Conservation (phyloP, 371 early-diverging fungal genomes). For the Rhizopus stolonifer region DNA sequence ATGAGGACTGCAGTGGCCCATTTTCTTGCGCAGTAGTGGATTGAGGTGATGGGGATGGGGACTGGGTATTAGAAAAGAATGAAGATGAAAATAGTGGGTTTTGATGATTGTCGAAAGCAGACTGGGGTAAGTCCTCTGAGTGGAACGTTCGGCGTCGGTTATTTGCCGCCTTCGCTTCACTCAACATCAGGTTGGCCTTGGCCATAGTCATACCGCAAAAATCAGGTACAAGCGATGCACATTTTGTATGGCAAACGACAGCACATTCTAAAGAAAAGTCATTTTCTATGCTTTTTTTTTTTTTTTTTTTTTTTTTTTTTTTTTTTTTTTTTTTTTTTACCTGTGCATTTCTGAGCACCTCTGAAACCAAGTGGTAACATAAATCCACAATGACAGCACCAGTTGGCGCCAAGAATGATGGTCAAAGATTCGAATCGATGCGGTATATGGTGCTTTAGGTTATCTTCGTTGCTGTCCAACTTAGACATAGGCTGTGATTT, state of each 20-base stretch:
- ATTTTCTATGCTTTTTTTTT: not conserved
- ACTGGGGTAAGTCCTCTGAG: conserved; percentile 11
- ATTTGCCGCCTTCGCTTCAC: conserved; percentile 73
- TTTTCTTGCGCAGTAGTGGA: too few relatives aligned
- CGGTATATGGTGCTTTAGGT: conserved; percentile 85
- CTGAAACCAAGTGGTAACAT: conserved; percentile 82
- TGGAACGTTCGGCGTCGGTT: conserved; percentile 29
- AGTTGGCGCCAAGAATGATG: conserved; percentile 69
- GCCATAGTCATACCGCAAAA: conserved; percentile 92
- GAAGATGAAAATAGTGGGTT: conserved; percentile 19
- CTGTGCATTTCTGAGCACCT: conserved; percentile 59
- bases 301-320: not conserved
- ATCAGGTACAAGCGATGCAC: conserved; percentile 85
- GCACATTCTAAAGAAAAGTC: conserved; percentile 64
- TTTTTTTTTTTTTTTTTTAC: conserved; percentile 15
- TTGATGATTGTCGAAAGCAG: conserved; percentile 11
- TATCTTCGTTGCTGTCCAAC: conserved; percentile 54
- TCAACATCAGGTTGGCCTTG: conserved; percentile 77
- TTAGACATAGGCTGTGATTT: conserved; percentile 64
- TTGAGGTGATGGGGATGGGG: not conserved
- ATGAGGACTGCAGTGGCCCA: conserved; percentile 17
- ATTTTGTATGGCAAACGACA: conserved; percentile 81
- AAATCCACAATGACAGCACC: conserved; percentile 97
- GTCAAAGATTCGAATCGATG: conserved; percentile 84
- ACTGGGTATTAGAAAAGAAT: conserved; percentile 14